A percentile compares a stretch with the other conserved stretches of the same genome.
phyloP scores from a whole-genome alignment of 108 stramenopile genomes.

The Fistulifera pelliculosa region DNA sequence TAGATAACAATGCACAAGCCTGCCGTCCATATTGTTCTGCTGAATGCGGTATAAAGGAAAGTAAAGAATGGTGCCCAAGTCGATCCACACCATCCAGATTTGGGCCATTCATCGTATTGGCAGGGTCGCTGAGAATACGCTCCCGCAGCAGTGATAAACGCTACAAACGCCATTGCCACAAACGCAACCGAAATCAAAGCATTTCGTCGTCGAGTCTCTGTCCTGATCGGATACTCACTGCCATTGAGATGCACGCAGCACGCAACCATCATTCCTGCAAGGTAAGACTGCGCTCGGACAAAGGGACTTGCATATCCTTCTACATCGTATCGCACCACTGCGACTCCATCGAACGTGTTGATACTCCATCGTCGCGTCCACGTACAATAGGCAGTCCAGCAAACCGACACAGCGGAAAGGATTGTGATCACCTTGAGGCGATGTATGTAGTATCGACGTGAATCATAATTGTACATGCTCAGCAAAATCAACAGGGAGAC shows the following conservation, averaged over 20 bases:
- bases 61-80: constrained; percentile 20
- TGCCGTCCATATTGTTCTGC: constrained; percentile 31
- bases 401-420: constrained; percentile 11
- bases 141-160: constrained; percentile 33
- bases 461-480: not conserved
- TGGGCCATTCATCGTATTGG: constrained; percentile 32
- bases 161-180: constrained; percentile 11
- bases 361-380: constrained; percentile 32
- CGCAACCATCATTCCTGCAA: constrained; percentile 40
- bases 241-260: no score
- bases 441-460: no score
- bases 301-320: constrained; percentile 51
- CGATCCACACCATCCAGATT: constrained; percentile 24
- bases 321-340: constrained; percentile 31
- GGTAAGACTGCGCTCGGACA: constrained; percentile 38
- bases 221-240: constrained; percentile 8
- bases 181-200: constrained; percentile 6
- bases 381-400: constrained; percentile 17
- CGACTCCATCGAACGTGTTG: constrained; percentile 44
- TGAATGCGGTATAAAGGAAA: constrained; percentile 27
- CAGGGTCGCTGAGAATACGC: constrained; percentile 38
- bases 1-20: constrained; percentile 24
- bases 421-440: not conserved
- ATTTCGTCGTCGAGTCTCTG: constrained; percentile 1
- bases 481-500: constrained; percentile 13